These are phyloP conservation scores for Reticulascus tulasneorum DNA, from an alignment of 2,329 filamentous ascomycete genomes.

Conservation along the genomic window DNA sequence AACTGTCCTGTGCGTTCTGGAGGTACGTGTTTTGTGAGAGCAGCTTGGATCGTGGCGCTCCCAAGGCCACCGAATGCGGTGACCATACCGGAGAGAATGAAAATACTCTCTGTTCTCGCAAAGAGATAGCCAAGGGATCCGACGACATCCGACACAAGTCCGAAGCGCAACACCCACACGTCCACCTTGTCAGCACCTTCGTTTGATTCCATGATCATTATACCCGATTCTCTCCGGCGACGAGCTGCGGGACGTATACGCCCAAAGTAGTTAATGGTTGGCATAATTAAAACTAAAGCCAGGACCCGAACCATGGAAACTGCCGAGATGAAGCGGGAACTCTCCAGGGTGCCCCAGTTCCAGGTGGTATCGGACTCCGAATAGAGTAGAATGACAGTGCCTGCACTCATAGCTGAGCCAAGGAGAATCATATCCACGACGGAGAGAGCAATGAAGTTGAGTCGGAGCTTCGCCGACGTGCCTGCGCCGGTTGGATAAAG, in stretches of 20 bases:
- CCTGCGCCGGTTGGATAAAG: conserved; percentile 69
- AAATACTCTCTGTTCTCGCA: conserved; percentile 56
- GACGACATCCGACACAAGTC: conserved; percentile 70
- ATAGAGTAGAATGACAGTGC: conserved; percentile 82
- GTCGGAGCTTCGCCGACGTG: conserved; percentile 55
- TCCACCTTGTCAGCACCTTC: conserved; percentile 75
- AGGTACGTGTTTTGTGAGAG: conserved; percentile 87
- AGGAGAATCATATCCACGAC: conserved; percentile 79
- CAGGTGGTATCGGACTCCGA: conserved; percentile 73
- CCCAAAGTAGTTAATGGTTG: conserved; percentile 71
- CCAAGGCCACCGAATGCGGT: conserved; percentile 80
- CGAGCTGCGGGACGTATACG: conserved; percentile 50
- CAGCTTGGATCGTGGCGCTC: conserved; percentile 77
- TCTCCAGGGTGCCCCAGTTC: conserved; percentile 76
- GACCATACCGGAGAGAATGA: conserved; percentile 68
- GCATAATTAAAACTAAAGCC: conserved; percentile 70
- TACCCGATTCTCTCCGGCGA: conserved; percentile 33
- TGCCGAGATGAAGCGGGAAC: conserved; percentile 75
- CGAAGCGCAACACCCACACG: conserved; percentile 68
- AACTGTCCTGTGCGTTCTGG: conserved; percentile 77
- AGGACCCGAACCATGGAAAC: conserved; percentile 73
- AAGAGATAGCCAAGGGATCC: conserved; percentile 75
- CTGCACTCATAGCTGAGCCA: conserved; percentile 74
- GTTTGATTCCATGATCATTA: conserved; percentile 42
- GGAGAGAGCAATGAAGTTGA: conserved; percentile 80